Percentiles rank a stretch among this genome's conserved stretches.
Evolutionary conservation across 2,329 filamentous ascomycete species (phyloP).

Genomic region (Rhinocladiella similis): DNA sequence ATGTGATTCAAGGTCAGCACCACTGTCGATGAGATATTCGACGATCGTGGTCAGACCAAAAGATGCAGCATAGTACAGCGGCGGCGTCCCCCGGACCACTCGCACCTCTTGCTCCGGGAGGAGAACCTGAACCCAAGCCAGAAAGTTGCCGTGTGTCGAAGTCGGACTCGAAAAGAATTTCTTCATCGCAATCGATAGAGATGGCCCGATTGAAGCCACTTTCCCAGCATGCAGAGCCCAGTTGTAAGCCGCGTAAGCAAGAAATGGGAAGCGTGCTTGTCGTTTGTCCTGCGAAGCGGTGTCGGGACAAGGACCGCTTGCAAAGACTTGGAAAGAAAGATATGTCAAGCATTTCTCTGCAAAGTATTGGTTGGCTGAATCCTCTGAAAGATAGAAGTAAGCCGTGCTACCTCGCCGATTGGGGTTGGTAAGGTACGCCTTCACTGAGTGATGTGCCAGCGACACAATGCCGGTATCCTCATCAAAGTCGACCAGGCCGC

Average conservation of each 20-base stretch:
- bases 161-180: background rate
- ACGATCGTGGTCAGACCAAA: conserved; percentile 1
- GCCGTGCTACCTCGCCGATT: background rate
- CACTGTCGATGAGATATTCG: background rate
- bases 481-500: background rate
- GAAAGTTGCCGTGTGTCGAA: background rate
- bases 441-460: conserved; percentile 29
- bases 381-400: background rate
- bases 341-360: conserved; percentile 7
- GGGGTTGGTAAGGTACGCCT: conserved; percentile 25
- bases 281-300: background rate
- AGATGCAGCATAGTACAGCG: conserved; percentile 3
- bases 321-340: background rate
- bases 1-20: background rate
- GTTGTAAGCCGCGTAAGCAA: conserved; percentile 1
- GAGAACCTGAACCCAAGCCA: conserved; percentile 3
- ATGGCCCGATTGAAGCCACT: background rate
- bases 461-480: background rate
- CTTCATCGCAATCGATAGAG: background rate
- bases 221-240: background rate
- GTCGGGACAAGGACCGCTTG: conserved; percentile 1
- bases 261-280: background rate
- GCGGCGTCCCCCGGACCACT: background rate
- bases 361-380: conserved; percentile 1
- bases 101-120: background rate